These are phyloP conservation scores for Ganoderma lucidum DNA, from an alignment of 1,284 basidiomycete genomes.

Conservation along the genomic window DNA sequence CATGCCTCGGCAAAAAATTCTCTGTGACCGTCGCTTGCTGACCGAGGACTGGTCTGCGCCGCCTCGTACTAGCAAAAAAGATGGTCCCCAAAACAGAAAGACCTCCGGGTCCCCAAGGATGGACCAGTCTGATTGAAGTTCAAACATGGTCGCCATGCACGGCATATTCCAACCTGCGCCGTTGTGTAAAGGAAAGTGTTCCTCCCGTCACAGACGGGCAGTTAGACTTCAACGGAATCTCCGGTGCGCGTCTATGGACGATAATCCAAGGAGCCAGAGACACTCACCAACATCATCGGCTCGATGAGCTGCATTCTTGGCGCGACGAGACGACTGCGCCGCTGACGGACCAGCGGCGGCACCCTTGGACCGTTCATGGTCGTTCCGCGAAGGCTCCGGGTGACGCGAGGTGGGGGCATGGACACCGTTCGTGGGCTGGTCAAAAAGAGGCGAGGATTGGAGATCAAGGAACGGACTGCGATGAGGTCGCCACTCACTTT, in stretches of 20 bases:
- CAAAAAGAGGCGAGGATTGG: slow-evolving; percentile 3
- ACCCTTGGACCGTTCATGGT: slow-evolving; percentile 52
- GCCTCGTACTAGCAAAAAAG: no score
- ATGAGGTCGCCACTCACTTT: slow-evolving; percentile 57
- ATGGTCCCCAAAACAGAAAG: no score
- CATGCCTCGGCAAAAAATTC: no score
- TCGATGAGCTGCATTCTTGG: slow-evolving; percentile 86
- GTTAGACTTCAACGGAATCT: neutral
- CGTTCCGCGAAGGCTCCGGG: slow-evolving; percentile 50
- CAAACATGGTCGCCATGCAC: neutral
- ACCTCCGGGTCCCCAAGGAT: neutral
- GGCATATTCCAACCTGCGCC: neutral
- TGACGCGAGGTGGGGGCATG: slow-evolving; percentile 40
- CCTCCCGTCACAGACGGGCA: neutral
- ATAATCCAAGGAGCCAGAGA: neutral
- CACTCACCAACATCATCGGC: slow-evolving; percentile 84
- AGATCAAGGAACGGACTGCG: slow-evolving; percentile 29
- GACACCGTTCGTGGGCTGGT: slow-evolving; percentile 45
- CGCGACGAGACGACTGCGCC: slow-evolving; percentile 78
- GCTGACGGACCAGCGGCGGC: slow-evolving; percentile 58
- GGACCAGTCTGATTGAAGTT: neutral
- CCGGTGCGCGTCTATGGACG: neutral
- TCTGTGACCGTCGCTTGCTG: no score
- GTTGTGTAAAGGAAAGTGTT: neutral
- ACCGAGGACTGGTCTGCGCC: neutral